A percentile compares a stretch with the other conserved stretches of the same genome.
Conservation (phyloP, 148 eudicot species). For the Fagopyrum homotropicum region DNA sequence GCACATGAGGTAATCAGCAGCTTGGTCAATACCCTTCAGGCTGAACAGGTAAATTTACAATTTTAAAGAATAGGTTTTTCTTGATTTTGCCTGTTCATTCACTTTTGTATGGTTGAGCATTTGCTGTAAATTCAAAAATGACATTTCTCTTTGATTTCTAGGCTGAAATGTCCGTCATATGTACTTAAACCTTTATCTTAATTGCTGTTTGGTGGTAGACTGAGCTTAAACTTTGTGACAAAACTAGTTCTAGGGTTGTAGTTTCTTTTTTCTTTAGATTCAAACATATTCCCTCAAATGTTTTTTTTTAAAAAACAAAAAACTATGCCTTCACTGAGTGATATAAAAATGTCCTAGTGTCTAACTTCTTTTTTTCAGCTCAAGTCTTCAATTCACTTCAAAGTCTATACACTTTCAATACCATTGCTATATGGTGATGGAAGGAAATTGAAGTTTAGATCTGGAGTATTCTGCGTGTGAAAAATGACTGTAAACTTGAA, state of each 20-base stretch:
- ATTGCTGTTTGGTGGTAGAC: background rate
- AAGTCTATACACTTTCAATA: too few species aligned
- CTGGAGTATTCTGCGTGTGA: too few species aligned
- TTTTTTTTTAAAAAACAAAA: too few species aligned
- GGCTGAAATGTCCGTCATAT: background rate
- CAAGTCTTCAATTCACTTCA: background rate
- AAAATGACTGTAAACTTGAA: too few species aligned
- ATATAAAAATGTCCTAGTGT: background rate
- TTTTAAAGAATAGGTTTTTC: background rate
- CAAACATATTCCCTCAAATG: background rate
- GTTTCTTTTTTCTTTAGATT: too few species aligned
- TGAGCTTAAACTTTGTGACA: background rate
- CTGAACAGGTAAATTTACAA: constrained; percentile 43
- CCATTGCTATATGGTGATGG: too few species aligned
- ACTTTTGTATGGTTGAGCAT: background rate
- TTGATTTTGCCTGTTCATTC: background rate
- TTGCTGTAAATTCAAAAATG: background rate
- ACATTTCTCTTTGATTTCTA: background rate
- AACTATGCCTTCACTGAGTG: background rate
- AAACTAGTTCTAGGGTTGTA: background rate
- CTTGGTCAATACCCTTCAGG: constrained; percentile 71
- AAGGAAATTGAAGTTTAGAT: too few species aligned
- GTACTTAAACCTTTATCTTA: too few species aligned
- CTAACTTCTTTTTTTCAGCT: background rate
- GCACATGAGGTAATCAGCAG: constrained; percentile 42